A percentile compares a stretch with the other conserved stretches of the same genome.
These are phyloP conservation scores for Phytophthora lateralis DNA, from an alignment of 352 stramenopile species.

Conservation along the genomic window DNA sequence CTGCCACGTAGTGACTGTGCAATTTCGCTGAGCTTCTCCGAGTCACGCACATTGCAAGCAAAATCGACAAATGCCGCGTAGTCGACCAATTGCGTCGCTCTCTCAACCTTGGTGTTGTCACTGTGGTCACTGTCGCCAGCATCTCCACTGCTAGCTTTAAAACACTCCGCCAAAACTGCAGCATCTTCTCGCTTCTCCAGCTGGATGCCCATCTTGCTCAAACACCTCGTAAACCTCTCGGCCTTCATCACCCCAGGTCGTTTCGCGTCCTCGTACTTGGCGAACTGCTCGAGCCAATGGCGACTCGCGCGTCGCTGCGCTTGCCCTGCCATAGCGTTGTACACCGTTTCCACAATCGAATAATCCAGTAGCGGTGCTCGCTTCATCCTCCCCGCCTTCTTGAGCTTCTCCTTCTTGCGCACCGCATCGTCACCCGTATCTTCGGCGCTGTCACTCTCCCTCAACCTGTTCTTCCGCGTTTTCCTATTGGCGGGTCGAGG, in stretches of 20 bases:
- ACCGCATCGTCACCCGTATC: constrained; percentile 13
- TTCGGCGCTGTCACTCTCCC: constrained; percentile 2
- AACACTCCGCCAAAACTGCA: constrained; percentile 49
- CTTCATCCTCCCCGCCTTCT: constrained; percentile 52
- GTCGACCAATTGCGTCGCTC: constrained; percentile 40
- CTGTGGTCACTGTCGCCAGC: constrained; percentile 13
- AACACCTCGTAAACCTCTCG: constrained; percentile 62
- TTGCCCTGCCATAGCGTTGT: constrained; percentile 56
- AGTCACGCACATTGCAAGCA: constrained; percentile 69
- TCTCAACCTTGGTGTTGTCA: constrained; percentile 16
- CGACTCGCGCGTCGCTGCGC: constrained; percentile 44
- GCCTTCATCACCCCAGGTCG: constrained; percentile 37
- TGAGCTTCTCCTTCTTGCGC: constrained; percentile 34
- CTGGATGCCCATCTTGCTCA: constrained; percentile 59
- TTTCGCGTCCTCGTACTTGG: constrained; percentile 50
- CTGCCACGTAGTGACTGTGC: constrained; percentile 46
- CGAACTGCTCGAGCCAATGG: constrained; percentile 55
- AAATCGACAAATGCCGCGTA: constrained; percentile 72
- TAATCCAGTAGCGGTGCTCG: constrained; percentile 55
- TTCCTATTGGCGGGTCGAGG: constrained; percentile 7
- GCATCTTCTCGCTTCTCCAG: constrained; percentile 44
- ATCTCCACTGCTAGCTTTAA: constrained; percentile 12
- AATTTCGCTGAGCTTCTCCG: constrained; percentile 60
- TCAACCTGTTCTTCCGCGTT: constrained; percentile 2
- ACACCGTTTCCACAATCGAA: constrained; percentile 49